Conservation (phyloP, 1,284 basidiomycete species). For the Sporisorium iseilematis-ciliati region DNA sequence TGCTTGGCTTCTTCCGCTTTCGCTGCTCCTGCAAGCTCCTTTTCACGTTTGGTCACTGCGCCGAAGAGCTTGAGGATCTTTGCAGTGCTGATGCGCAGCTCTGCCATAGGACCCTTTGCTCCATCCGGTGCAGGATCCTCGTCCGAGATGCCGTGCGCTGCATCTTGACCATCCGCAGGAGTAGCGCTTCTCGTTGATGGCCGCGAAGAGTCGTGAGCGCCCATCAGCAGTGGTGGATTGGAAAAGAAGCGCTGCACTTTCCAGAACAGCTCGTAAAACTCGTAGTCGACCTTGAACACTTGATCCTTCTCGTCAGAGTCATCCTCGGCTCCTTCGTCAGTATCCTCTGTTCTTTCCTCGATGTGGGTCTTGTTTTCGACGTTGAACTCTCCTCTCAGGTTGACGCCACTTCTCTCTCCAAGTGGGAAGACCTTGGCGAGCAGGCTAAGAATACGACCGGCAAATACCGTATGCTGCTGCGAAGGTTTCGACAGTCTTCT, state of each 20-base stretch:
- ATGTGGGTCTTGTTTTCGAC: slow-evolving; percentile 74
- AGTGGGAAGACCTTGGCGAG: slow-evolving; percentile 86
- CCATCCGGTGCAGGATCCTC: slow-evolving; percentile 58
- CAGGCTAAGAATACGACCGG: slow-evolving; percentile 87
- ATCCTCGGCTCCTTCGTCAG: slow-evolving; percentile 18
- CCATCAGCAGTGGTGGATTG: slow-evolving; percentile 59
- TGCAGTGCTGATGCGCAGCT: slow-evolving; percentile 45
- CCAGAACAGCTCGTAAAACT: slow-evolving; percentile 66
- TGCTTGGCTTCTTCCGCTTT: slow-evolving; percentile 38
- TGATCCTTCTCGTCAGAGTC: slow-evolving; percentile 41
- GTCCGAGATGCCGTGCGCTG: slow-evolving; percentile 14
- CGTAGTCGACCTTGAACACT: slow-evolving; percentile 38
- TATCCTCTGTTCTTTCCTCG: slow-evolving; percentile 37
- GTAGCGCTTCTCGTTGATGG: slow-evolving; percentile 37
- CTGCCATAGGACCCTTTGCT: slow-evolving; percentile 49
- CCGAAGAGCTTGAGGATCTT: slow-evolving; percentile 57
- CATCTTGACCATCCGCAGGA: slow-evolving; percentile 20
- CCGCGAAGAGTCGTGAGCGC: slow-evolving; percentile 16
- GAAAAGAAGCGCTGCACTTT: slow-evolving; percentile 62
- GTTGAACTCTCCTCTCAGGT: slow-evolving; percentile 82
- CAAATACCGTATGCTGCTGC: slow-evolving; percentile 80
- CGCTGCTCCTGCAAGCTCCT: slow-evolving; percentile 50
- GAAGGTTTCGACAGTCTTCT: slow-evolving; percentile 86
- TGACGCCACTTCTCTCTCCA: slow-evolving; percentile 89
- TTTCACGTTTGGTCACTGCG: slow-evolving; percentile 51